phyloP scores from a whole-genome alignment of 768 basidiomycete species.

The Boletus tylopilopsis region DNA sequence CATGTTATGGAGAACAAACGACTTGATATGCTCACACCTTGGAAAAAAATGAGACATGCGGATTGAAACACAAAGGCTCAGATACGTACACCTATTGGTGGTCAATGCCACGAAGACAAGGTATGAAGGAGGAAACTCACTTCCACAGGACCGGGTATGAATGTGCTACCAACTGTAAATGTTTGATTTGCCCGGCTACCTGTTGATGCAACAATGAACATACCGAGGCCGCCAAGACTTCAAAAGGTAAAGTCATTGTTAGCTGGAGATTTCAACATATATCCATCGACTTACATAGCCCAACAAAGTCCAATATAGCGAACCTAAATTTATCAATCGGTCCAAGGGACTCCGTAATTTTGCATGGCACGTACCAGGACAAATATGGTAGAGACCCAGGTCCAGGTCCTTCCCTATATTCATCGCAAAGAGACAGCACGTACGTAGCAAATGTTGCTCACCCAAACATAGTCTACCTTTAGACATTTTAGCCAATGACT shows the following conservation, averaged over 20 bases:
- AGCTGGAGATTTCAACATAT: neutral
- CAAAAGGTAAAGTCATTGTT: neutral
- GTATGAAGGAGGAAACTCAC: neutral
- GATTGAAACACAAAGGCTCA: neutral
- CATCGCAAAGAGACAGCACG: neutral
- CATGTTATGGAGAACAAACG: neutral
- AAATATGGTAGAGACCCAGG: conserved; percentile 9
- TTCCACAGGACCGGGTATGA: neutral
- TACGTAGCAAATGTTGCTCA: neutral
- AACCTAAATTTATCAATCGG: neutral
- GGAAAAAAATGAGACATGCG: neutral
- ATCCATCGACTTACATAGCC: neutral
- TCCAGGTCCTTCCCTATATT: conserved; percentile 2
- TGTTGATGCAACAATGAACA: neutral
- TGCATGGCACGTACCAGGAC: conserved; percentile 2
- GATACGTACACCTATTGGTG: neutral
- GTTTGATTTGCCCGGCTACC: neutral
- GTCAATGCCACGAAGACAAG: neutral
- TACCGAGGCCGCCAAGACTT: neutral
- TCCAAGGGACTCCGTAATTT: neutral
- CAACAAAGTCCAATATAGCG: conserved; percentile 3
- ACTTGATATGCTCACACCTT: conserved; percentile 2
- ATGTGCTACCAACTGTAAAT: neutral
- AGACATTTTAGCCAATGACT: neutral
- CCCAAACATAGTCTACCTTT: conserved; percentile 19